Conservation (phyloP, 2,329 filamentous ascomycete species). For the Claviceps humidiphila region DNA sequence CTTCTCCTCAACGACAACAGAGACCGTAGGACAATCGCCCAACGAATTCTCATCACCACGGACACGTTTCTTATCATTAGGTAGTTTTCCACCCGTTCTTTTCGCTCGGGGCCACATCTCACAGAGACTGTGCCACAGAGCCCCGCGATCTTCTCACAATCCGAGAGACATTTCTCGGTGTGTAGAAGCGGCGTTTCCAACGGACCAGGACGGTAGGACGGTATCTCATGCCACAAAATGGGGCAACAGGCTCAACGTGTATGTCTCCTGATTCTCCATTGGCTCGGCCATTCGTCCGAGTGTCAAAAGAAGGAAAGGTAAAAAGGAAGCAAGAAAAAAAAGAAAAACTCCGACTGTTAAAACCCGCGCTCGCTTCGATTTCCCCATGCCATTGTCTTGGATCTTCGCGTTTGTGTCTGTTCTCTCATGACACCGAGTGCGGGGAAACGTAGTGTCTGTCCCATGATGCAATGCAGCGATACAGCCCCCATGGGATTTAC, state of each 20-base stretch:
- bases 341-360: too few species aligned
- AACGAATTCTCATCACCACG: not conserved
- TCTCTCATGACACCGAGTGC: too few species aligned
- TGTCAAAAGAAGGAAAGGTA: not conserved
- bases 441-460: too few species aligned
- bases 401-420: too few species aligned
- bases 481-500: too few species aligned
- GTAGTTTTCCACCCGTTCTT: not conserved
- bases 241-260: not conserved
- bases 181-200: not conserved
- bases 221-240: not conserved
- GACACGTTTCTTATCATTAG: not conserved
- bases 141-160: not conserved
- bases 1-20: too few species aligned
- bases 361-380: too few species aligned
- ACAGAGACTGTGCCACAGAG: not conserved
- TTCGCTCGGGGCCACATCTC: not conserved
- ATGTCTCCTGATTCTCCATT: not conserved
- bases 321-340: too few species aligned
- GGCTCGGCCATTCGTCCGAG: not conserved
- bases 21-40: not conserved
- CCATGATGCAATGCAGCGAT: too few species aligned
- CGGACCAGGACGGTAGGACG: not conserved
- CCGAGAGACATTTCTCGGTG: not conserved
- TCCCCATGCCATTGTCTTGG: too few species aligned